A percentile compares a stretch with the other conserved stretches of the same genome.
Evolutionary conservation across 2,329 filamentous ascomycete genomes (phyloP).

Genomic region (Leptographium flavum): DNA sequence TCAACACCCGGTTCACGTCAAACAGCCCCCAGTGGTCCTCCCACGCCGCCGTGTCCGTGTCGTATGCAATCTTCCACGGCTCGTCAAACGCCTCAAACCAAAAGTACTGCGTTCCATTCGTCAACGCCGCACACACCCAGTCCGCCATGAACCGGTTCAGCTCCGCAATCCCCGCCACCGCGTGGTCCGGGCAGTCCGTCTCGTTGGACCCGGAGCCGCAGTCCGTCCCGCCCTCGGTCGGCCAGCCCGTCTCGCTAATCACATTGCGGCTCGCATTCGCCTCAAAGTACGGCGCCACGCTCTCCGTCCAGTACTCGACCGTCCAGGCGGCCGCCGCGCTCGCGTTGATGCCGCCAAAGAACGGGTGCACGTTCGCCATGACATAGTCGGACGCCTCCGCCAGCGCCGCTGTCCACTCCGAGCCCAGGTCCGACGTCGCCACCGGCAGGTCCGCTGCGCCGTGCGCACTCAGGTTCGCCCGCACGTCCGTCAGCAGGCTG

Average conservation of each 20-base stretch:
- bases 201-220: slow-evolving; percentile 43
- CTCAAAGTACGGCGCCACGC: slow-evolving; percentile 54
- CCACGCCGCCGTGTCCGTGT: slow-evolving; percentile 58
- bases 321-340: slow-evolving; percentile 66
- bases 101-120: slow-evolving; percentile 82
- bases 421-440: slow-evolving; percentile 77
- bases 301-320: slow-evolving; percentile 60
- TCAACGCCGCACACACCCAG: slow-evolving; percentile 70
- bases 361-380: slow-evolving; percentile 95
- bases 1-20: slow-evolving; percentile 72
- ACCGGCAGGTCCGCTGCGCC: slow-evolving; percentile 54
- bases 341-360: slow-evolving; percentile 70
- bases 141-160: slow-evolving; percentile 76
- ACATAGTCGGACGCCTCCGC: slow-evolving; percentile 65
- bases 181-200: slow-evolving; percentile 44
- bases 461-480: slow-evolving; percentile 53
- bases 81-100: slow-evolving; percentile 98
- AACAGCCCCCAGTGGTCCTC: slow-evolving; percentile 94
- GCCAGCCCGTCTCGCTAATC: slow-evolving; percentile 89
- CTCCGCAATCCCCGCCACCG: slow-evolving; percentile 64
- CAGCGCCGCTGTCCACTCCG: slow-evolving; percentile 65
- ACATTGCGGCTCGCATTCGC: slow-evolving; percentile 52
- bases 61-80: slow-evolving; percentile 76
- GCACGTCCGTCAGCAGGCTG: slow-evolving; percentile 51
- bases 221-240: slow-evolving; percentile 63